Evolutionary conservation across 352 stramenopile genomes (phyloP).

Genomic region (Paralagenidium karlingii): DNA sequence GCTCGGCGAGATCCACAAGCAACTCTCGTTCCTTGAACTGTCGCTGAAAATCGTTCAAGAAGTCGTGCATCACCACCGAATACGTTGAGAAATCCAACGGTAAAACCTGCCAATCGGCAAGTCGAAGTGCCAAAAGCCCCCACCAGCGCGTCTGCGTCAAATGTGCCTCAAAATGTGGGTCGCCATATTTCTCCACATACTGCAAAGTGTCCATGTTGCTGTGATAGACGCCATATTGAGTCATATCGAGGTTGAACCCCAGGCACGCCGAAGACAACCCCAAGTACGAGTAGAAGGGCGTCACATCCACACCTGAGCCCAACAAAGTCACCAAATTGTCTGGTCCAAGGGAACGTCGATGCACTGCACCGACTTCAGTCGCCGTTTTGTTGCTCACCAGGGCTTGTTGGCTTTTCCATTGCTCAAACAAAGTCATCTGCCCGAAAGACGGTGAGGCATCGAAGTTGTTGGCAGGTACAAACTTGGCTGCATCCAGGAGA

Average conservation of each 20-base stretch:
- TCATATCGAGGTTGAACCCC: slow-evolving; percentile 17
- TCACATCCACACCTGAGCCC: slow-evolving; percentile 59
- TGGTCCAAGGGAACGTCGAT: slow-evolving; percentile 19
- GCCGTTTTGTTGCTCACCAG: no score
- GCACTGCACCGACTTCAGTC: no score
- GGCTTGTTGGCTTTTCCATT: slow-evolving; percentile 21
- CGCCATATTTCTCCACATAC: slow-evolving; percentile 42
- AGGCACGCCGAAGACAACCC: slow-evolving; percentile 75
- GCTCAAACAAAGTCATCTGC: slow-evolving; percentile 20
- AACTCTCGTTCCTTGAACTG: slow-evolving; percentile 11
- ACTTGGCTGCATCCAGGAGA: slow-evolving; percentile 31
- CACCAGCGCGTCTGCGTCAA: slow-evolving; percentile 36
- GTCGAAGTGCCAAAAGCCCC: slow-evolving; percentile 35
- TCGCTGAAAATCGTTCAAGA: slow-evolving; percentile 19
- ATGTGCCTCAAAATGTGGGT: slow-evolving; percentile 50
- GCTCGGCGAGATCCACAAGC: slow-evolving; percentile 14
- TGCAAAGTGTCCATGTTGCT: slow-evolving; percentile 75
- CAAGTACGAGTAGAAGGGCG: slow-evolving; percentile 76
- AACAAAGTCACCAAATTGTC: slow-evolving; percentile 44
- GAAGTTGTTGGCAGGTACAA: slow-evolving; percentile 39
- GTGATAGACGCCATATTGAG: slow-evolving; percentile 68
- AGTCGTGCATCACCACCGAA: slow-evolving; percentile 35
- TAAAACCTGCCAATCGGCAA: slow-evolving; percentile 36
- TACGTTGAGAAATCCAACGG: slow-evolving; percentile 70
- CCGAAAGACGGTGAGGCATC: not conserved